Percentiles rank a stretch among this genome's conserved stretches.
These are phyloP conservation scores for Rhynchosporium graminicola DNA, from an alignment of 2,329 filamentous ascomycete genomes.

Conservation along the genomic window DNA sequence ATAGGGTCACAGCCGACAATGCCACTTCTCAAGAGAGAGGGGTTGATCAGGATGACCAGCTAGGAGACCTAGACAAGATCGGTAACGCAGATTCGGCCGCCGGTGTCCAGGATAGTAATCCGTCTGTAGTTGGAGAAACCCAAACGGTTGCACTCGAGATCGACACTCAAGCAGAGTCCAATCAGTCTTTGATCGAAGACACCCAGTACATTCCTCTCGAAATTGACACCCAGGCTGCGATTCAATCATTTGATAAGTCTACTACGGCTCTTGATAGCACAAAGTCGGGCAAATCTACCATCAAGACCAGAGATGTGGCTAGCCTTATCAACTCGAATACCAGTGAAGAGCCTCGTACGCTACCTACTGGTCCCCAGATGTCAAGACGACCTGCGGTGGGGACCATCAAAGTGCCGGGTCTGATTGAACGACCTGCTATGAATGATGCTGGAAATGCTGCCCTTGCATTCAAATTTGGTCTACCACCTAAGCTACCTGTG, in stretches of 20 bases:
- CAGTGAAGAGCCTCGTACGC: background rate
- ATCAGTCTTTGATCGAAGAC: constrained; percentile 26
- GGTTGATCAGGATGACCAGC: background rate
- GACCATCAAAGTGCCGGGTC: background rate
- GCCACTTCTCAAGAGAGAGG: background rate
- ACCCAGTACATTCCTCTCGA: constrained; percentile 32
- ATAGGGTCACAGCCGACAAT: background rate
- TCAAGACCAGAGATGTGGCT: background rate
- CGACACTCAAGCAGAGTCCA: constrained; percentile 27
- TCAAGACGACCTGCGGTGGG: too few species aligned
- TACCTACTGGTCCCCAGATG: background rate
- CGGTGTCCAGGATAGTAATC: constrained; percentile 17
- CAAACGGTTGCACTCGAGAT: constrained; percentile 31
- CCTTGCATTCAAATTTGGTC: background rate
- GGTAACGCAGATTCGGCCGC: background rate
- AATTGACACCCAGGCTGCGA: constrained; percentile 27
- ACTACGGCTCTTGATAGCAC: too few species aligned
- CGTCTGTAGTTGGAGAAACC: constrained; percentile 29
- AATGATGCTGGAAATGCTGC: background rate
- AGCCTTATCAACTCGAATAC: background rate
- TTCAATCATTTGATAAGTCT: background rate
- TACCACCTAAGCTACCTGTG: background rate
- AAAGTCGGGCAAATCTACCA: background rate
- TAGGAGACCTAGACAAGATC: background rate
- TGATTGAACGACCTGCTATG: background rate